Evolutionary conservation across 441 rosid species (phyloP).

Genomic region (Geranium incanum): DNA sequence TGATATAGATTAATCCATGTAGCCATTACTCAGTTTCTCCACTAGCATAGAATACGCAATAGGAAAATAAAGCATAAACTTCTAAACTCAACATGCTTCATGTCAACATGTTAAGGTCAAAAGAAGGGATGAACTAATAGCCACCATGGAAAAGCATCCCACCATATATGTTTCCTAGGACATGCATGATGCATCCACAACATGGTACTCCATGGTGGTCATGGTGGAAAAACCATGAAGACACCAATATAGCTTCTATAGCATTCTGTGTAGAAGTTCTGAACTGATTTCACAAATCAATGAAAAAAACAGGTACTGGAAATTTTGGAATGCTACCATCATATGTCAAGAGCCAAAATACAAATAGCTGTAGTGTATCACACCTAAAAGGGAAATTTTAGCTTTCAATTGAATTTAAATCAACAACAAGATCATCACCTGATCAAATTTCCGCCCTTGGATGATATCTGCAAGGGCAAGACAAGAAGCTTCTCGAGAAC

Average conservation of each 20-base stretch:
- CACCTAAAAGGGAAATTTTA: slow-evolving; percentile 2
- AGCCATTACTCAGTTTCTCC: not conserved
- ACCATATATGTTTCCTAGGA: not conserved
- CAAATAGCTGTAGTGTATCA: not conserved
- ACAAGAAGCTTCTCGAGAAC: slow-evolving; percentile 98
- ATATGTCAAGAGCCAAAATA: slow-evolving; percentile 1
- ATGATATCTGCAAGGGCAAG: slow-evolving; percentile 90
- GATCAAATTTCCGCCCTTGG: slow-evolving; percentile 83
- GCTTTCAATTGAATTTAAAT: slow-evolving; percentile 7
- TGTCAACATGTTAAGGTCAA: not conserved
- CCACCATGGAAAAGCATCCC: not conserved
- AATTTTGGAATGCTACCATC: not conserved
- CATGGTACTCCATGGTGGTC: not conserved
- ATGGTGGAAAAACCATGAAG: not conserved
- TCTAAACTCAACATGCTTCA: not conserved
- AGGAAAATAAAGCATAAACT: not conserved
- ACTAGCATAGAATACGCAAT: not conserved
- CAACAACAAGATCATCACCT: slow-evolving; percentile 44
- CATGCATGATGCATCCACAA: slow-evolving; percentile 7
- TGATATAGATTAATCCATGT: not conserved
- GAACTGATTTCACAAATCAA: not conserved
- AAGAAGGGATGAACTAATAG: not conserved
- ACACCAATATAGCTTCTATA: not conserved
- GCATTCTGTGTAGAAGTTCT: not conserved
- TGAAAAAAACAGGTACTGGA: not conserved